phyloP scores from a whole-genome alignment of 2,329 filamentous ascomycete species.

The Parasarocladium wereldwijsianum region DNA sequence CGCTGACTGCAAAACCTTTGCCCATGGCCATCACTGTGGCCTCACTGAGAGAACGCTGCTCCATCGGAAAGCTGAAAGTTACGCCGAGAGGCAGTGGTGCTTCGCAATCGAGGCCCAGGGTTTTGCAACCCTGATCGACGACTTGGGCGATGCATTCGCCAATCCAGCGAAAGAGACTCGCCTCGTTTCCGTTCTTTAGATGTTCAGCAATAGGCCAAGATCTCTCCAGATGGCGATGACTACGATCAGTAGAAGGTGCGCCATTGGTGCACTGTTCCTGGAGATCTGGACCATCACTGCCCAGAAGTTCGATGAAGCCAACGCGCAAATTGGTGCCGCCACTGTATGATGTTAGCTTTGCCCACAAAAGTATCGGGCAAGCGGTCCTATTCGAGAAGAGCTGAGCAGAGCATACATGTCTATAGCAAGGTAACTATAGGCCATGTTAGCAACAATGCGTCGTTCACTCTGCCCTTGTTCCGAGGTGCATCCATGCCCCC shows the following conservation, averaged over 20 bases:
- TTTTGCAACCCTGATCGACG: constrained; percentile 40
- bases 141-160: constrained; percentile 63
- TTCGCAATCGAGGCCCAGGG: constrained; percentile 24
- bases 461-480: no score
- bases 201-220: constrained; percentile 62
- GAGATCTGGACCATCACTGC: constrained; percentile 13
- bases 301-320: constrained; percentile 48
- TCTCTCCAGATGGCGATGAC: constrained; percentile 49
- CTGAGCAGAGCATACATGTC: constrained; percentile 39
- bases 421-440: constrained; percentile 41
- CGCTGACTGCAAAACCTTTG: constrained; percentile 51
- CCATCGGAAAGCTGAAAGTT: constrained; percentile 58
- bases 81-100: constrained; percentile 47
- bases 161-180: constrained; percentile 70
- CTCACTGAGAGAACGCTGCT: constrained; percentile 45
- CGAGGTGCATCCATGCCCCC: not conserved
- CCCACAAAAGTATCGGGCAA: constrained; percentile 1
- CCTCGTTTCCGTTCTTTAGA: constrained; percentile 58
- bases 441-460: constrained; percentile 7
- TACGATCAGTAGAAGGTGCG: constrained; percentile 17
- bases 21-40: constrained; percentile 55
- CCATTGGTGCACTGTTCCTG: constrained; percentile 5
- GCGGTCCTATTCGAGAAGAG: no score
- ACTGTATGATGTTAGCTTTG: constrained; percentile 24
- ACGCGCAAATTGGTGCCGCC: constrained; percentile 57